phyloP scores from a whole-genome alignment of 2,329 filamentous ascomycete genomes.

The Byssochlamys sp. region DNA sequence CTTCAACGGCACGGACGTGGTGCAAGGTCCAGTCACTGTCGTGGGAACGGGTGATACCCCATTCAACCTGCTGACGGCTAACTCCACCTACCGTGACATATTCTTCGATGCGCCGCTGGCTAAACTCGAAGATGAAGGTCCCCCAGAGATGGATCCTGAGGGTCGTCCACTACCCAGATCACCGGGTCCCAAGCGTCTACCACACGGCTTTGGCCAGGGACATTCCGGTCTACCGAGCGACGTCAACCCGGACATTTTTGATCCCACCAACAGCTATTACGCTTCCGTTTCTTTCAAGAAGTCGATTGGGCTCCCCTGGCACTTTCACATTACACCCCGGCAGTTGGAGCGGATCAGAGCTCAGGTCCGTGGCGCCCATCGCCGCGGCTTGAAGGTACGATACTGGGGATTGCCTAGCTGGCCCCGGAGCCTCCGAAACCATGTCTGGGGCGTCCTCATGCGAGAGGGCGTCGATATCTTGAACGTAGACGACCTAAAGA shows the following conservation, averaged over 20 bases:
- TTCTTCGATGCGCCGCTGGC: conserved; percentile 48
- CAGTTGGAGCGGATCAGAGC: conserved; percentile 41
- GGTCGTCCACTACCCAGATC: not conserved
- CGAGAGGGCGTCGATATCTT: conserved; percentile 47
- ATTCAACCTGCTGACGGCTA: conserved; percentile 39
- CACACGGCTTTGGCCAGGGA: conserved; percentile 36
- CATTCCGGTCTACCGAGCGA: conserved; percentile 29
- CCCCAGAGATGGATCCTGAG: not conserved
- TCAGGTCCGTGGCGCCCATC: conserved; percentile 45
- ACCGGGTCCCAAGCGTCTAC: conserved; percentile 1
- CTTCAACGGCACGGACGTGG: conserved; percentile 36
- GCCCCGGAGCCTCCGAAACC: conserved; percentile 45
- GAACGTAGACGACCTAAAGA: conserved; percentile 49
- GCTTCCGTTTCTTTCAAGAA: conserved; percentile 45
- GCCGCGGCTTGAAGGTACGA: conserved; percentile 44
- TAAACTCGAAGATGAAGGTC: conserved; percentile 19
- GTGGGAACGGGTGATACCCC: conserved; percentile 47
- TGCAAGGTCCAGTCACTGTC: conserved; percentile 42
- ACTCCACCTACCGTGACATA: conserved; percentile 43
- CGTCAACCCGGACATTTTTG: conserved; percentile 35
- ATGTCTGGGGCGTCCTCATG: conserved; percentile 46
- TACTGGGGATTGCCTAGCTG: conserved; percentile 51
- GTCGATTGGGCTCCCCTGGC: conserved; percentile 42
- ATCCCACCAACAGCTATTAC: conserved; percentile 47
- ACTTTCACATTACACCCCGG: conserved; percentile 35